These are phyloP conservation scores for Rubia balearica DNA, from an alignment of 305 asterid genomes.

Conservation along the genomic window DNA sequence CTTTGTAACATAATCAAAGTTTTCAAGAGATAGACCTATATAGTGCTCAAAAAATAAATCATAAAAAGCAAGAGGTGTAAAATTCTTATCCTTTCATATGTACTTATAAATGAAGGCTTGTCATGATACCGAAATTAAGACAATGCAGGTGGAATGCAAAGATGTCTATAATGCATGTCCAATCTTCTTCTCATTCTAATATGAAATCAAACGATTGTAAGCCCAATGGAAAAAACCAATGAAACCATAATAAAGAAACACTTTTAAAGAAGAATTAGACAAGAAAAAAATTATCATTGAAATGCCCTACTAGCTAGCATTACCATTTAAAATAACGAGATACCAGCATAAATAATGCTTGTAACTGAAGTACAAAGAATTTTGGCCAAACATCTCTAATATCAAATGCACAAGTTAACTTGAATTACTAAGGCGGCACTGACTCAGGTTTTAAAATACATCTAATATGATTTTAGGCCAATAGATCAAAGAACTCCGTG, in stretches of 20 bases:
- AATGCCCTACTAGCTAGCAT: background rate
- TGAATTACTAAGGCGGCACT: background rate
- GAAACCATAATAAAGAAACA: background rate
- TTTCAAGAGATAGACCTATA: background rate
- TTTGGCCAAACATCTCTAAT: background rate
- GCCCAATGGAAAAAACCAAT: background rate
- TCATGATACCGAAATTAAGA: background rate
- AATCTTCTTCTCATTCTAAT: background rate
- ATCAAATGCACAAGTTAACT: constrained; percentile 1
- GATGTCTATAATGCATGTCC: background rate
- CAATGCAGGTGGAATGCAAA: background rate
- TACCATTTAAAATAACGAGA: background rate
- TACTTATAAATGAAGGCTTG: too few species aligned
- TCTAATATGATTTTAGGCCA: background rate
- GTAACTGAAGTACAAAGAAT: background rate
- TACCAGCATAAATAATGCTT: constrained; percentile 1
- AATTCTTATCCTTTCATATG: background rate
- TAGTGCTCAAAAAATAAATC: background rate
- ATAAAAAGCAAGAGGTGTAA: background rate
- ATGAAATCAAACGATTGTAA: background rate
- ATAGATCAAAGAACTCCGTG: background rate
- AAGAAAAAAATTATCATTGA: background rate
- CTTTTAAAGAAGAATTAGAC: background rate
- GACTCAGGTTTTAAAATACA: background rate
- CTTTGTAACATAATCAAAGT: background rate